phyloP scores from a whole-genome alignment of 768 basidiomycete genomes.

The Peribolospora baueri region DNA sequence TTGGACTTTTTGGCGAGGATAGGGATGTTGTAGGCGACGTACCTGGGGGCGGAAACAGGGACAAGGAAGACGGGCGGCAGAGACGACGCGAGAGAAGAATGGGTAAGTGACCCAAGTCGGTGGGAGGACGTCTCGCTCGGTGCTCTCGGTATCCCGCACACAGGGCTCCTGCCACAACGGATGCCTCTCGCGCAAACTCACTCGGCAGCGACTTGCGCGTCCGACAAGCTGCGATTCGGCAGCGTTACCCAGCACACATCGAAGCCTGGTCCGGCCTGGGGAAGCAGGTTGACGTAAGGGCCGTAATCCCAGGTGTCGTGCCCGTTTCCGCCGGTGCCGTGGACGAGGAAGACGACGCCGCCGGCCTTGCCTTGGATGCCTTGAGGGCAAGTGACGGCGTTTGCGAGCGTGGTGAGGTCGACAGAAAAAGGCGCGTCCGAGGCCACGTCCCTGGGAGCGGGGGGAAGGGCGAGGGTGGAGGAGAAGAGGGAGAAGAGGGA shows the following conservation, averaged over 20 bases:
- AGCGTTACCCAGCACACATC: conserved; percentile 15
- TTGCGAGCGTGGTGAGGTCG: background rate
- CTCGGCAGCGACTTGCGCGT: conserved; percentile 14
- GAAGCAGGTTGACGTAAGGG: conserved; percentile 13
- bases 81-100: too few species aligned
- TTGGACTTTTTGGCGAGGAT: conserved; percentile 9
- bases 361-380: conserved; percentile 9
- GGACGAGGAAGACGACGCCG: conserved; percentile 16
- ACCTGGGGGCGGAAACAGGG: conserved; percentile 1
- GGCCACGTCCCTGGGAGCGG: too few species aligned
- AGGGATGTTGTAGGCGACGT: conserved; percentile 13
- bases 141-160: background rate
- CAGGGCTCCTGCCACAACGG: background rate
- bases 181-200: background rate
- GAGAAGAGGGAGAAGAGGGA: too few species aligned
- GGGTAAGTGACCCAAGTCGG: too few species aligned
- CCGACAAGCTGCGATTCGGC: conserved; percentile 9
- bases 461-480: too few species aligned
- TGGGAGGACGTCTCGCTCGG: too few species aligned
- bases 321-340: conserved; percentile 15
- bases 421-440: too few species aligned
- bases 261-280: conserved; percentile 10
- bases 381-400: conserved; percentile 13
- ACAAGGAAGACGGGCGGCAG: too few species aligned
- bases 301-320: conserved; percentile 14